Base-by-base conservation (phyloP, 179 eudicot species). In the Patellifolia procumbens region DNA sequence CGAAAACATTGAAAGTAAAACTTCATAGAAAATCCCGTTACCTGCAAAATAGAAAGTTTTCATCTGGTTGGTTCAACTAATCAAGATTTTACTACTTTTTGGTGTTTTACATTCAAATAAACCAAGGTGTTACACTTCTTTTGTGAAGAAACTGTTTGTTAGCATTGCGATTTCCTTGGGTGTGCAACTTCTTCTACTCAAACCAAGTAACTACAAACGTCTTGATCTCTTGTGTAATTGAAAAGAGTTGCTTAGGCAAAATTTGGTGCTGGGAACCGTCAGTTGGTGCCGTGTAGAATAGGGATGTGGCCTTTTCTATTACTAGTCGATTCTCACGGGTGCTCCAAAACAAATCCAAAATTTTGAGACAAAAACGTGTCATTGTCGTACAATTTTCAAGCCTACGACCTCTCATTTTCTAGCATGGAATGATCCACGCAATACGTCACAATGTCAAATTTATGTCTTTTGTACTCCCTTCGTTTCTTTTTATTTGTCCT, bases 361-460 rank as follows among this genome's bases (percentile, higher is more conserved):
- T n/a, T 49, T 31, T 11, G 26, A 59, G 46, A 61, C 69, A 70
- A 69, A 51, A 70, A 34, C 28, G 35, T 70, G 75, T 70, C 75
- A 48, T 70, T 77, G 56, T 77, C 75, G 52, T 72, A 78, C 81
- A 73, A 45, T 31, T n/a, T 43, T 39, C 32, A 65, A 64, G 77
- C 46, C 53, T 68, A 34, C 5, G 82, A 74, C 74, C 74, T 74
- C 75, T 79, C 74, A 74, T 74, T 79, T 74, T 79, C 82, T 59
- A 68, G 70, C 31, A 68, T 59, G 74, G 74, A 74, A 74, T 67
- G 78, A 74, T 74, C 55, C 55, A 79, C 68, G 70, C 68, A 73
- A 79, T 15, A 66, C 67, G 73, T 74, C 77, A 73, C 29, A 73
- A 28, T 74, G 55, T 79, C 78, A 79, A 79, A 68, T 77, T 58